Evolutionary conservation across 306 rosid species (phyloP).

Genomic region (Argentina anserina): DNA sequence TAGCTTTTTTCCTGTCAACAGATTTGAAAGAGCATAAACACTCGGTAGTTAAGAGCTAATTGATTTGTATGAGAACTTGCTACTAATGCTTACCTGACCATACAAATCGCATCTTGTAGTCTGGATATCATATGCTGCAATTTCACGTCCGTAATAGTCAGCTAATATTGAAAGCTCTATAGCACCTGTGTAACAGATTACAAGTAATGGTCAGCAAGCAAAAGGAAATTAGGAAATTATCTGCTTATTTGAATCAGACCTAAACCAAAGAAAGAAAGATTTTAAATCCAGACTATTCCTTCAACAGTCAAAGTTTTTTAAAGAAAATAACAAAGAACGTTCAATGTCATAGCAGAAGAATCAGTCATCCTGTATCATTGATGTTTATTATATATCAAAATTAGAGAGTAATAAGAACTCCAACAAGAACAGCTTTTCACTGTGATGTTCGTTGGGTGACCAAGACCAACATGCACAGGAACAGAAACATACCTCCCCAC

Average conservation of each 20-base stretch:
- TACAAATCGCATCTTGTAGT: constrained; percentile 92
- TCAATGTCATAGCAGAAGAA: background rate
- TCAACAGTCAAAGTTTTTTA: background rate
- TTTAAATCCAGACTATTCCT: background rate
- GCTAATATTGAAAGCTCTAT: constrained; percentile 93
- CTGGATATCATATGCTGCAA: constrained; percentile 92
- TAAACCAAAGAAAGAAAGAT: background rate
- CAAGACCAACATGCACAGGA: background rate
- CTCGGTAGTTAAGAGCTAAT: constrained; percentile 29
- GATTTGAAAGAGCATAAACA: constrained; percentile 8
- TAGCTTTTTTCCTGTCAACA: constrained; percentile 62
- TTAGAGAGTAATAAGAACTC: background rate
- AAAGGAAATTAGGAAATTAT: background rate
- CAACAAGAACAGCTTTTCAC: background rate
- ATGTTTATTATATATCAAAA: background rate
- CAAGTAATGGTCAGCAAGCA: constrained; percentile 21
- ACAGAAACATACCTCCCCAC: constrained; percentile 89
- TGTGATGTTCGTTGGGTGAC: background rate
- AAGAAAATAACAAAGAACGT: background rate
- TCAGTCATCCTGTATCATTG: background rate
- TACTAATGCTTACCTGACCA: constrained; percentile 69
- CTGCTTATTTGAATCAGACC: background rate
- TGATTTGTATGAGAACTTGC: constrained; percentile 13
- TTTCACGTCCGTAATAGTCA: constrained; percentile 81
- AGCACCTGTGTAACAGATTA: constrained; percentile 57